phyloP scores from a whole-genome alignment of 140 eudicot genomes.

The Ambrosia hybrid region DNA sequence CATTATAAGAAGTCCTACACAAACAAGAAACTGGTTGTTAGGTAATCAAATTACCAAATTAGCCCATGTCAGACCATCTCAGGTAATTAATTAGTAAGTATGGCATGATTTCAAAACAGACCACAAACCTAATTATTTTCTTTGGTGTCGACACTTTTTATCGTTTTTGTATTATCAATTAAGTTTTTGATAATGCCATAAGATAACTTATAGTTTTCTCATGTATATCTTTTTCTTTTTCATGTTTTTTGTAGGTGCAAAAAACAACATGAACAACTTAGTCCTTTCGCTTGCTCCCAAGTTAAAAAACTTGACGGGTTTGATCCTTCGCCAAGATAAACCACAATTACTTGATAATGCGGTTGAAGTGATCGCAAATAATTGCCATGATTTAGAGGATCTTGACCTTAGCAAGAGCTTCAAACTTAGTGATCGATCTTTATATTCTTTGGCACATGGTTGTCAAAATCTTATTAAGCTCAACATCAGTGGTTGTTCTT shows the following conservation, averaged over 20 bases:
- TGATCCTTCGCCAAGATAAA: slow-evolving; percentile 75
- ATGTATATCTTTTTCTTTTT: neutral
- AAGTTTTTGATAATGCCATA: neutral
- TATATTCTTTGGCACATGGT: slow-evolving; percentile 82
- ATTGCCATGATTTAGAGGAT: slow-evolving; percentile 72
- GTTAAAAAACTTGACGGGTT: slow-evolving; percentile 56
- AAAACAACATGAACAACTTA: slow-evolving; percentile 76
- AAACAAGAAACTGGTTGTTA: too few relatives aligned
- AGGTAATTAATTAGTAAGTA: too few relatives aligned
- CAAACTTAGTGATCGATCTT: neutral
- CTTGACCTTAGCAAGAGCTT: slow-evolving; percentile 92
- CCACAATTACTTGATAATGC: slow-evolving; percentile 81
- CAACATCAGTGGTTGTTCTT: slow-evolving; percentile 84
- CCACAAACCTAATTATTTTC: neutral
- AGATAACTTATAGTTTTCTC: neutral
- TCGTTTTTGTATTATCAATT: neutral
- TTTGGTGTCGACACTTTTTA: neutral
- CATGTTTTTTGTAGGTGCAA: slow-evolving; percentile 56
- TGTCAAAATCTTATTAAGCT: slow-evolving; percentile 70
- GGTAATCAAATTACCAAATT: neutral
- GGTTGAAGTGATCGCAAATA: slow-evolving; percentile 58
- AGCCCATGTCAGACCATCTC: neutral
- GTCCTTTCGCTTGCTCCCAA: slow-evolving; percentile 79
- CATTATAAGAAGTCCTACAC: too few relatives aligned
- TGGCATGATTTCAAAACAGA: neutral